These are phyloP conservation scores for Delphinella strobiligena DNA, from an alignment of 2,329 filamentous ascomycete species.

Conservation along the genomic window DNA sequence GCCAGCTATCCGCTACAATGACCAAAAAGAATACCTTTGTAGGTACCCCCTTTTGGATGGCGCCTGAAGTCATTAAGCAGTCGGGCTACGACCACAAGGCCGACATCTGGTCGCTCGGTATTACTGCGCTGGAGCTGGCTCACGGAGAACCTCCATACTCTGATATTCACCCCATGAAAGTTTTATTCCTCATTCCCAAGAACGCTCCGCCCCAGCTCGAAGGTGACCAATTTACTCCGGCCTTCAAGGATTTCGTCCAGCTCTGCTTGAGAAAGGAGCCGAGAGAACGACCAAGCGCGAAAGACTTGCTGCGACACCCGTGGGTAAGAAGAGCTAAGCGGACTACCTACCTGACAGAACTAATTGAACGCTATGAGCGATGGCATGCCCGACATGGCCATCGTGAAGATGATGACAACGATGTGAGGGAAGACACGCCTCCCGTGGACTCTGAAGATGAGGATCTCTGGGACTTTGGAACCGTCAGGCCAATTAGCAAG, in stretches of 20 bases:
- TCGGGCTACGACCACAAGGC: constrained; percentile 96
- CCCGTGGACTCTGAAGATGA: constrained; percentile 49
- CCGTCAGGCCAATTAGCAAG: constrained; percentile 69
- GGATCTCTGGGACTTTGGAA: constrained; percentile 98
- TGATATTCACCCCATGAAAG: constrained; percentile 97
- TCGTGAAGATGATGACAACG: constrained; percentile 51
- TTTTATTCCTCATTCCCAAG: constrained; percentile 90
- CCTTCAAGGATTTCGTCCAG: constrained; percentile 40
- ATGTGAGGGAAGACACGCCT: constrained; percentile 39
- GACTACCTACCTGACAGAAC: constrained; percentile 88
- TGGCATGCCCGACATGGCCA: constrained; percentile 75
- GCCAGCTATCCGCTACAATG: constrained; percentile 94
- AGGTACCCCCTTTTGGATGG: constrained; percentile 99
- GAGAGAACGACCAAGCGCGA: constrained; percentile 73
- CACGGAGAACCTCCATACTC: constrained; percentile 89
- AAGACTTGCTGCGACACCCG: constrained; percentile 75
- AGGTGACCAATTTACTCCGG: constrained; percentile 31
- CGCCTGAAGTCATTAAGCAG: constrained; percentile 96
- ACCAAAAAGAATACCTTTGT: constrained; percentile 99
- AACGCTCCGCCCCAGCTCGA: constrained; percentile 69
- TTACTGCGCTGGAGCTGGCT: constrained; percentile 84
- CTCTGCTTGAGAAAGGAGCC: constrained; percentile 81
- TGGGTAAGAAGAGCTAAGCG: constrained; percentile 89
- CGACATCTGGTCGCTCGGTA: constrained; percentile 94
- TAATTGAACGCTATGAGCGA: constrained; percentile 81